A percentile compares a stretch with the other conserved stretches of the same genome.
Evolutionary conservation across 768 basidiomycete species (phyloP).

Genomic region (Phanerochaete carnosa): DNA sequence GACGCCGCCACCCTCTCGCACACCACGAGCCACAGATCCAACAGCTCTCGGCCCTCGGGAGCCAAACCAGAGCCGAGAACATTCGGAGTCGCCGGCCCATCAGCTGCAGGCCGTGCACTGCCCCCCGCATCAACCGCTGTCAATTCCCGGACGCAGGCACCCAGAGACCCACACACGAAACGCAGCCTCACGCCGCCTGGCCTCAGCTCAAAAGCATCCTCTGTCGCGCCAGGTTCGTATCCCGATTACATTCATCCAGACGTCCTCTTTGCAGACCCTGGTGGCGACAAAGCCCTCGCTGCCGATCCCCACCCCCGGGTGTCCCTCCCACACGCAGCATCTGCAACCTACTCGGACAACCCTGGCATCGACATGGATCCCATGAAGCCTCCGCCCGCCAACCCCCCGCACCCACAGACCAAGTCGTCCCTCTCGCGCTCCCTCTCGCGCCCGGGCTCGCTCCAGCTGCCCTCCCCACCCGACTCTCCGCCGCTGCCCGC

Average conservation of each 20-base stretch:
- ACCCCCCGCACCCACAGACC: neutral
- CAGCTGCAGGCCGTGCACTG: neutral
- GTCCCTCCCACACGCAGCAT: neutral
- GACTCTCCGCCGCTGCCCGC: slow-evolving; percentile 18
- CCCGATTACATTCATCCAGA: slow-evolving; percentile 1
- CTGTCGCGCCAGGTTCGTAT: neutral
- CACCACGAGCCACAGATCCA: slow-evolving; percentile 1
- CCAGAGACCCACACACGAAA: slow-evolving; percentile 3
- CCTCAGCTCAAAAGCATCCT: slow-evolving; percentile 13
- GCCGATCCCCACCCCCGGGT: neutral
- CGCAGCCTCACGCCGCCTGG: slow-evolving; percentile 24
- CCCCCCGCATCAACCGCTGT: slow-evolving; percentile 3
- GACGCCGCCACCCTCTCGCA: slow-evolving; percentile 22
- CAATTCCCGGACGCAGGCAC: slow-evolving; percentile 7
- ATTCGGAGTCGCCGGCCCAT: slow-evolving; percentile 6
- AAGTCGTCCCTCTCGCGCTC: neutral
- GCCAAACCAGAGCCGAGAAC: neutral
- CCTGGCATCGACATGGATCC: slow-evolving; percentile 1
- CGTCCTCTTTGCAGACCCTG: neutral
- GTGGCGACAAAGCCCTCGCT: neutral
- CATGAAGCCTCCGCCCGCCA: neutral
- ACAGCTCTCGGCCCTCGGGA: neutral
- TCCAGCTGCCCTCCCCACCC: slow-evolving; percentile 27
- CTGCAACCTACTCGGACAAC: neutral
- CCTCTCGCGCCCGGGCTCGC: slow-evolving; percentile 13